Percentiles rank a stretch among this genome's conserved stretches.
Conservation (phyloP, 768 basidiomycete species). For the Boletus rubroflammeus region DNA sequence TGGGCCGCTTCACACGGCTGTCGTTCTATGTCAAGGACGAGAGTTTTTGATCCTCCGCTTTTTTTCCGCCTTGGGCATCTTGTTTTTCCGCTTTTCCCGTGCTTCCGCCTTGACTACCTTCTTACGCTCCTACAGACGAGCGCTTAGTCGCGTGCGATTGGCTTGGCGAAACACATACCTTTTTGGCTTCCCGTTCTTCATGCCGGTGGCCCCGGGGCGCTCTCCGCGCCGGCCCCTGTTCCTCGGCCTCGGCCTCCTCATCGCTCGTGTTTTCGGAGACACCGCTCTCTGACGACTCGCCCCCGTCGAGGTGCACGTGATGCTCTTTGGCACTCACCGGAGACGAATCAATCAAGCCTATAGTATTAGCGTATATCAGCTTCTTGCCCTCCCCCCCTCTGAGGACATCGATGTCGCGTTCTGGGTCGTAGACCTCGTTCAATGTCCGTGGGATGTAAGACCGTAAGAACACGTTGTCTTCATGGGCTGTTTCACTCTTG, state of each 20-base stretch:
- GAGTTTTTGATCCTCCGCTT: slow-evolving; percentile 70
- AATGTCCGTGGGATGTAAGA: slow-evolving; percentile 92
- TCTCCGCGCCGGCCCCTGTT: slow-evolving; percentile 43
- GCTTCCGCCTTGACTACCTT: slow-evolving; percentile 84
- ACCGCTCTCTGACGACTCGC: slow-evolving; percentile 21
- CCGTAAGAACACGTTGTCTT: slow-evolving; percentile 84
- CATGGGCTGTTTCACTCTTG: slow-evolving; percentile 44
- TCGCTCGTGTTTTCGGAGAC: slow-evolving; percentile 28
- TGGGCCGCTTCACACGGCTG: slow-evolving; percentile 14
- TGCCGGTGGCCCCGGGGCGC: slow-evolving; percentile 83
- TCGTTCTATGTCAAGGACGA: slow-evolving; percentile 18
- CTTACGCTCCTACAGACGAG: slow-evolving; percentile 73
- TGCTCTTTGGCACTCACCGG: neutral
- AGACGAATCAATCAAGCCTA: slow-evolving; percentile 62
- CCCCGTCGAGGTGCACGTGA: slow-evolving; percentile 21
- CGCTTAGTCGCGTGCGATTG: slow-evolving; percentile 6
- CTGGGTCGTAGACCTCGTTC: slow-evolving; percentile 92
- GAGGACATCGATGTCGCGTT: slow-evolving; percentile 81
- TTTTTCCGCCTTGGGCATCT: slow-evolving; percentile 96
- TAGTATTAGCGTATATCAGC: slow-evolving; percentile 85
- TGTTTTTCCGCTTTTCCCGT: slow-evolving; percentile 82
- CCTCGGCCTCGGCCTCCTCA: slow-evolving; percentile 35
- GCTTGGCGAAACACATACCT: slow-evolving; percentile 43
- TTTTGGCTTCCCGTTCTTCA: slow-evolving; percentile 89
- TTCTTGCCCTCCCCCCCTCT: slow-evolving; percentile 63